A percentile compares a stretch with the other conserved stretches of the same genome.
These are phyloP conservation scores for Wickerhamomyces rabaulensis DNA, from an alignment of 805 yeast species.

Conservation along the genomic window DNA sequence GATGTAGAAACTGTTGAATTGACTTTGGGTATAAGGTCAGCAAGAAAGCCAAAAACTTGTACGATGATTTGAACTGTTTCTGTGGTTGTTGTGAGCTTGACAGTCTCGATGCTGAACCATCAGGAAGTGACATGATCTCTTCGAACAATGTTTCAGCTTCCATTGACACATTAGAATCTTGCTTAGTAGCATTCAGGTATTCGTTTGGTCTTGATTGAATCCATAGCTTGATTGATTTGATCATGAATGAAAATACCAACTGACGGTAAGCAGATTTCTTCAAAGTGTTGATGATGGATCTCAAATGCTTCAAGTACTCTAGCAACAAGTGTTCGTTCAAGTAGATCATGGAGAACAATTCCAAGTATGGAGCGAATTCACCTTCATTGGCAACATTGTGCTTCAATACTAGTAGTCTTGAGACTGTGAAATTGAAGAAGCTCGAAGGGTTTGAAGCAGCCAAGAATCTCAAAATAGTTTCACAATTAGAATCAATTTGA, in stretches of 20 bases:
- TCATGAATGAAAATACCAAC: constrained; percentile 38
- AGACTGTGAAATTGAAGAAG: constrained; percentile 31
- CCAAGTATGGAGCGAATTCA: constrained; percentile 38
- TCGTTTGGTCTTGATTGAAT: constrained; percentile 43
- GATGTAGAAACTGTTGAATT: constrained; percentile 21
- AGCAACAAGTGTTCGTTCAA: constrained; percentile 33
- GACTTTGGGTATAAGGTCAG: constrained; percentile 29
- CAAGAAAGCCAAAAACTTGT: constrained; percentile 29
- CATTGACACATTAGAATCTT: constrained; percentile 16
- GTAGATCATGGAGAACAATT: constrained; percentile 39
- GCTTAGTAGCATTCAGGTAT: constrained; percentile 26
- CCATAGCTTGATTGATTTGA: constrained; percentile 47
- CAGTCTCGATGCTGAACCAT: constrained; percentile 8
- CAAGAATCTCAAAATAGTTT: constrained; percentile 37
- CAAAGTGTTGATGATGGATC: constrained; percentile 30
- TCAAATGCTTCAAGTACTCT: constrained; percentile 35
- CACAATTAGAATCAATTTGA: constrained; percentile 33
- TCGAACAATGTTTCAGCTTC: constrained; percentile 35
- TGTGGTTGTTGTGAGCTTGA: constrained; percentile 6
- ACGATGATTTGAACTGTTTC: constrained; percentile 25
- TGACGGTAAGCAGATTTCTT: constrained; percentile 42
- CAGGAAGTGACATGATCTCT: constrained; percentile 25
- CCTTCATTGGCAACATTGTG: constrained; percentile 33
- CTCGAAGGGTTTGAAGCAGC: constrained; percentile 48
- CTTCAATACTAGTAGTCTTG: constrained; percentile 25